phyloP scores from a whole-genome alignment of 1,139 yeast genomes.

The Debaryomyces singareniensis region DNA sequence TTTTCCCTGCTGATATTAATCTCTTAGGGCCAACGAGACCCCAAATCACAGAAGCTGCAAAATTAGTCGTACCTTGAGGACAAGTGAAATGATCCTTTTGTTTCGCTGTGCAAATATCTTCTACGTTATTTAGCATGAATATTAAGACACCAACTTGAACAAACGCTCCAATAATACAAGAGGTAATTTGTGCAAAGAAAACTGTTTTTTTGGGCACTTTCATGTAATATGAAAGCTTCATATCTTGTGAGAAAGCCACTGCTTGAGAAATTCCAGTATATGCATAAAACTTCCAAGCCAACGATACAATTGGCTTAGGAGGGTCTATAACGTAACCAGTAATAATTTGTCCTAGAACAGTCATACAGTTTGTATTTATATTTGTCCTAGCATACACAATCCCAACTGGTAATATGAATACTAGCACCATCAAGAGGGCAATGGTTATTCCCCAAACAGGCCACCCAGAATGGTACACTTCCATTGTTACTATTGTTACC shows the following conservation, averaged over 20 bases:
- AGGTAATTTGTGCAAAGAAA: conserved; percentile 22
- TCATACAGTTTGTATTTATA: conserved; percentile 33
- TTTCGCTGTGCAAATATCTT: conserved; percentile 6
- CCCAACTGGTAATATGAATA: conserved; percentile 30
- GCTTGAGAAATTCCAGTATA: conserved; percentile 19
- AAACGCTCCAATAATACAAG: conserved; percentile 22
- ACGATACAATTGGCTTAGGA: conserved; percentile 28
- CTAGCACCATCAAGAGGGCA: conserved; percentile 23
- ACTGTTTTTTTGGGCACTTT: conserved; percentile 50
- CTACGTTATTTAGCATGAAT: conserved; percentile 13
- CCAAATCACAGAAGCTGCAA: conserved; percentile 11
- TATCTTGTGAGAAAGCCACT: conserved; percentile 21
- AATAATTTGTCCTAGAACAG: conserved; percentile 23
- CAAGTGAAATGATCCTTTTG: conserved; percentile 13
- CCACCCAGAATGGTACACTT: conserved; percentile 19
- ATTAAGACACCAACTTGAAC: conserved; percentile 26
- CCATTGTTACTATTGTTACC: conserved; percentile 24
- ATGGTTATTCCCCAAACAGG: conserved; percentile 32
- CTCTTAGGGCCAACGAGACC: conserved; percentile 21
- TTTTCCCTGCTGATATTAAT: conserved; percentile 31
- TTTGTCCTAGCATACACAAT: conserved; percentile 31
- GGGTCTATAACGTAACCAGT: conserved; percentile 30
- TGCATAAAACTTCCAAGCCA: conserved; percentile 27
- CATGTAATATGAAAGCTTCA: conserved; percentile 51
- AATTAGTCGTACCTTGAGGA: conserved; percentile 12